These are phyloP conservation scores for Claviceps paspali DNA, from an alignment of 2,329 filamentous ascomycete genomes.

Conservation along the genomic window DNA sequence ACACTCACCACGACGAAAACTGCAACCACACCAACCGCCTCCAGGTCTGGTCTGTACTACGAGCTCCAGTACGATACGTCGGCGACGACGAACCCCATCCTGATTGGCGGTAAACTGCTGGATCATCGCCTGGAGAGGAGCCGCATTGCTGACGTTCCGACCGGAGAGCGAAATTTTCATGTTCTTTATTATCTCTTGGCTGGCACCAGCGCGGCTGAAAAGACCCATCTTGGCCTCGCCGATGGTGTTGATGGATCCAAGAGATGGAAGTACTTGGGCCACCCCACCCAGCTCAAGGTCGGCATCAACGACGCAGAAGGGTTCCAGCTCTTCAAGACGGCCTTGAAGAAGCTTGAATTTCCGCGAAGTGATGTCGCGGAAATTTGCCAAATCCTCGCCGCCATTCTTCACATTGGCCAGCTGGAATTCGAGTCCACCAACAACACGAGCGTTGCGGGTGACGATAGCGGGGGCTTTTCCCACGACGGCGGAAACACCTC, in stretches of 20 bases:
- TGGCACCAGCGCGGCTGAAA: constrained; percentile 82
- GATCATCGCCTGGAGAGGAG: constrained; percentile 88
- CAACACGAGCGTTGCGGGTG: constrained; percentile 61
- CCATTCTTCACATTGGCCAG: constrained; percentile 93
- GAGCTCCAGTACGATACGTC: constrained; percentile 94
- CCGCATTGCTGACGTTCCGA: constrained; percentile 80
- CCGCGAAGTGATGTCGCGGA: constrained; percentile 87
- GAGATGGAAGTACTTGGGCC: constrained; percentile 90
- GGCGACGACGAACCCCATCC: constrained; percentile 64
- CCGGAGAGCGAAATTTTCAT: constrained; percentile 93
- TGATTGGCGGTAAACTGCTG: constrained; percentile 87
- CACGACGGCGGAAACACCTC: constrained; percentile 80
- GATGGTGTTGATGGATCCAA: constrained; percentile 40
- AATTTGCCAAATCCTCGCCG: constrained; percentile 86
- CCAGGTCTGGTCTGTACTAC: constrained; percentile 88
- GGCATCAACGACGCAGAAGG: constrained; percentile 93
- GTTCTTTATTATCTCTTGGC: constrained; percentile 89
- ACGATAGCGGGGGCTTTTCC: constrained; percentile 92
- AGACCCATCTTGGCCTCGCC: constrained; percentile 60
- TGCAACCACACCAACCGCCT: constrained; percentile 85
- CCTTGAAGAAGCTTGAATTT: constrained; percentile 85
- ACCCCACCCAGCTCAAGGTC: constrained; percentile 91
- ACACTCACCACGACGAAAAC: constrained; percentile 95
- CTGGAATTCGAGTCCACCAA: constrained; percentile 80
- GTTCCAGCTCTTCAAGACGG: constrained; percentile 95